Conservation (phyloP, 805 yeast genomes). For the Zygosaccharomyces pseudorouxii region DNA sequence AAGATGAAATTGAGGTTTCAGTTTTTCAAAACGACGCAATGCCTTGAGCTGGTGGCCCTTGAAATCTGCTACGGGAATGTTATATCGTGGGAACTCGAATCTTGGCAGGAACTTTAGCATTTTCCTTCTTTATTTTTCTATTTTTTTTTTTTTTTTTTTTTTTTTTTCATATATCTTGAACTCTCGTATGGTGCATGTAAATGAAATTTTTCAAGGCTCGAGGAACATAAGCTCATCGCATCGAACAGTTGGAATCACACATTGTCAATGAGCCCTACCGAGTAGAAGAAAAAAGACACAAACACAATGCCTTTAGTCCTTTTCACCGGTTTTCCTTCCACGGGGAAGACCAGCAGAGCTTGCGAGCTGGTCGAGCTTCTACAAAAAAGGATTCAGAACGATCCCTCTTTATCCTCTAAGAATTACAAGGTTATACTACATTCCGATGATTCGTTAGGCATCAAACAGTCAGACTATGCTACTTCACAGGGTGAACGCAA, state of each 20-base stretch:
- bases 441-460: constrained; percentile 73
- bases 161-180: not conserved
- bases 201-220: constrained; percentile 3
- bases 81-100: constrained; percentile 64
- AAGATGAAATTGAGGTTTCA: constrained; percentile 76
- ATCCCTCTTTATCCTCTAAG: constrained; percentile 33
- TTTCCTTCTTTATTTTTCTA: not conserved
- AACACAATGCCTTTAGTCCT: constrained; percentile 73
- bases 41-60: constrained; percentile 91
- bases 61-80: constrained; percentile 68
- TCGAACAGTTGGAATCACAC: constrained; percentile 1
- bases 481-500: constrained; percentile 76
- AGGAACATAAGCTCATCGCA: constrained; percentile 3
- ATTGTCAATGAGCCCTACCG: not conserved
- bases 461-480: constrained; percentile 59
- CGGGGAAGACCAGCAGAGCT: constrained; percentile 81
- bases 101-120: constrained; percentile 58
- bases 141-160: not conserved
- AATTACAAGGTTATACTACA: constrained; percentile 62
- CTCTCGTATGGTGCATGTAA: too few species aligned
- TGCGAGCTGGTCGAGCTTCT: constrained; percentile 46
- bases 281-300: not conserved
- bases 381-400: constrained; percentile 44
- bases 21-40: constrained; percentile 54
- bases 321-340: constrained; percentile 78